These are phyloP conservation scores for Drechslerella coelobrocha DNA, from an alignment of 2,329 filamentous ascomycete species.

Conservation along the genomic window DNA sequence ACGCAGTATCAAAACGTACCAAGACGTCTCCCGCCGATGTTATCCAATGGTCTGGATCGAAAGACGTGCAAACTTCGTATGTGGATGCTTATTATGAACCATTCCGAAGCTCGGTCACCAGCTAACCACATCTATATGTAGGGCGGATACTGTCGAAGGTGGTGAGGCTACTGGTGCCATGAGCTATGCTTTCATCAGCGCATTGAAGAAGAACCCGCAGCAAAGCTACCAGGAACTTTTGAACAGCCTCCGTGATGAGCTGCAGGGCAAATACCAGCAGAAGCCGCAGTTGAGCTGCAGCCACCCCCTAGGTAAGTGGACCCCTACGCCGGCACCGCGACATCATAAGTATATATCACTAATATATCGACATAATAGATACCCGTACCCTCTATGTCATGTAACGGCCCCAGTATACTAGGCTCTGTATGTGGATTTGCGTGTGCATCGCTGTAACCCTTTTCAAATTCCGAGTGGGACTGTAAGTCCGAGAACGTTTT, in stretches of 20 bases:
- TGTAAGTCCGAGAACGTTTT: too few species aligned
- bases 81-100: slow-evolving; percentile 58
- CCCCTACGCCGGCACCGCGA: too few species aligned
- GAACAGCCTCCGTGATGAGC: slow-evolving; percentile 91
- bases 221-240: slow-evolving; percentile 96
- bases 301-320: slow-evolving; percentile 81
- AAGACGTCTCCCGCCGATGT: slow-evolving; percentile 96
- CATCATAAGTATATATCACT: background rate
- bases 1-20: slow-evolving; percentile 81
- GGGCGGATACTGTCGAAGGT: slow-evolving; percentile 86
- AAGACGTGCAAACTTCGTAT: slow-evolving; percentile 91
- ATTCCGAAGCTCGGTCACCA: slow-evolving; percentile 52
- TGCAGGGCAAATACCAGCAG: slow-evolving; percentile 85
- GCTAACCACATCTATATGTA: slow-evolving; percentile 58
- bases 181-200: slow-evolving; percentile 94
- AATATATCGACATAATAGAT: slow-evolving; percentile 6
- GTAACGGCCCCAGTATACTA: slow-evolving; percentile 14
- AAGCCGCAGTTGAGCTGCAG: slow-evolving; percentile 96
- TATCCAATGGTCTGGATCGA: slow-evolving; percentile 96
- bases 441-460: background rate
- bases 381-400: slow-evolving; percentile 45
- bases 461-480: slow-evolving; percentile 2
- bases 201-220: slow-evolving; percentile 88
- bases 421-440: background rate
- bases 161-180: slow-evolving; percentile 94